Evolutionary conservation across 306 rosid species (phyloP).

Genomic region (Carpinus fangiana): DNA sequence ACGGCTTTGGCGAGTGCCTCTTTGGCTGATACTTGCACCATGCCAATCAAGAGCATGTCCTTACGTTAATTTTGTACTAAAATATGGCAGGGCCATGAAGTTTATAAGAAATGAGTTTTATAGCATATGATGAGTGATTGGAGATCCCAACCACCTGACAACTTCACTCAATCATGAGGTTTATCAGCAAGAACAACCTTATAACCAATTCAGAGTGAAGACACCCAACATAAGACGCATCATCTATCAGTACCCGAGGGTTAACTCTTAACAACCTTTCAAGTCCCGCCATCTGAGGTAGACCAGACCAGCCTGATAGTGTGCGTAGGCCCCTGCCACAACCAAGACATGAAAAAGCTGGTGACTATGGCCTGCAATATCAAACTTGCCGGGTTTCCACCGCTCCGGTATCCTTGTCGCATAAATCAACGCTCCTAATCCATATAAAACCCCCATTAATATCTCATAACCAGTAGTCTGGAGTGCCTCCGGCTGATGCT

Average conservation of each 20-base stretch:
- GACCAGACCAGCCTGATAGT: slow-evolving; percentile 48
- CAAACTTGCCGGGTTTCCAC: slow-evolving; percentile 69
- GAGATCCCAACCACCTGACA: not conserved
- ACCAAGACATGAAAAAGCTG: slow-evolving; percentile 66
- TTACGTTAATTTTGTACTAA: too few relatives aligned
- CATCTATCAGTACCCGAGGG: not conserved
- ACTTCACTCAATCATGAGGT: not conserved
- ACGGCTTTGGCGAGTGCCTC: too few relatives aligned
- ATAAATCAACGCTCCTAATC: slow-evolving; percentile 61
- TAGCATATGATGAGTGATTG: not conserved
- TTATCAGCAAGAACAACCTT: not conserved
- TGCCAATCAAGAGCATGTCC: too few relatives aligned
- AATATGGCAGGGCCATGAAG: not conserved
- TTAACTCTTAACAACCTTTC: slow-evolving; percentile 41
- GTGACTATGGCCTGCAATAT: slow-evolving; percentile 67
- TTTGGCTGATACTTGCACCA: too few relatives aligned
- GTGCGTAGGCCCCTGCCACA: slow-evolving; percentile 69
- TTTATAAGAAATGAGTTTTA: too few relatives aligned
- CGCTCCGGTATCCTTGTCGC: slow-evolving; percentile 59
- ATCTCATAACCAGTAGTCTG: slow-evolving; percentile 55
- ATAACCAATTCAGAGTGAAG: not conserved
- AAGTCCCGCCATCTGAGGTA: slow-evolving; percentile 61
- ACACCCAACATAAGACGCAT: not conserved
- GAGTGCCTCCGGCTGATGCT: slow-evolving; percentile 44
- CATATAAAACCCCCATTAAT: slow-evolving; percentile 59